phyloP scores from a whole-genome alignment of 805 yeast species.

The Ascoidea asiatica region DNA sequence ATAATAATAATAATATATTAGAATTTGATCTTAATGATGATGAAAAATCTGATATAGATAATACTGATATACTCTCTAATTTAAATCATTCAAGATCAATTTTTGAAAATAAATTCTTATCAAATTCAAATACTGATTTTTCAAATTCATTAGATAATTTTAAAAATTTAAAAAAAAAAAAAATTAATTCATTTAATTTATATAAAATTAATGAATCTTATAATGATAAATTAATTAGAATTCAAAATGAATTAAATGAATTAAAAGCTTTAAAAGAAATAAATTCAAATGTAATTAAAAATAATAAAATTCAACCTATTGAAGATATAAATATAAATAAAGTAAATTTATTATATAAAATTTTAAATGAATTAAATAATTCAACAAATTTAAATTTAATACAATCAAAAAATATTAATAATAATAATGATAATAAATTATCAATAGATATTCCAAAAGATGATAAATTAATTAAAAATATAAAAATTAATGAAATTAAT shows the following conservation, averaged over 20 bases:
- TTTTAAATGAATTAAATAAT: background rate
- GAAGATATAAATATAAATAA: constrained; percentile 8
- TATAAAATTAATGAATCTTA: constrained; percentile 9
- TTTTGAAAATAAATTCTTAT: constrained; percentile 3
- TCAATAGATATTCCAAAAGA: background rate
- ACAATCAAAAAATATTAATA: background rate
- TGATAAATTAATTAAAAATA: background rate
- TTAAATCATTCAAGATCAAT: constrained; percentile 1
- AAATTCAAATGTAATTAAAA: background rate
- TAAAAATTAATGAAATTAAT: constrained; percentile 6
- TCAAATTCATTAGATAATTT: constrained; percentile 6
- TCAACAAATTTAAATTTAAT: too few species aligned
- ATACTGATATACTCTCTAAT: constrained; percentile 1
- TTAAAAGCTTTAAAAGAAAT: background rate
- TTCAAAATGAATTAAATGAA: constrained; percentile 8
- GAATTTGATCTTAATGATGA: too few species aligned
- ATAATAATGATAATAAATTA: background rate
- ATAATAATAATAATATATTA: too few species aligned
- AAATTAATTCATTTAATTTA: constrained; percentile 2
- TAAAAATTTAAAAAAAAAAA: background rate
- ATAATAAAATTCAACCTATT: constrained; percentile 8
- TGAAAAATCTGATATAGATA: constrained; percentile 2
- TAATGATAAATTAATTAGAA: constrained; percentile 6
- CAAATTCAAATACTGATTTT: constrained; percentile 4
- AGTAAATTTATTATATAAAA: background rate